Base-by-base conservation (phyloP, 208 protist genomes). In the Leishmania tarentolae region DNA sequence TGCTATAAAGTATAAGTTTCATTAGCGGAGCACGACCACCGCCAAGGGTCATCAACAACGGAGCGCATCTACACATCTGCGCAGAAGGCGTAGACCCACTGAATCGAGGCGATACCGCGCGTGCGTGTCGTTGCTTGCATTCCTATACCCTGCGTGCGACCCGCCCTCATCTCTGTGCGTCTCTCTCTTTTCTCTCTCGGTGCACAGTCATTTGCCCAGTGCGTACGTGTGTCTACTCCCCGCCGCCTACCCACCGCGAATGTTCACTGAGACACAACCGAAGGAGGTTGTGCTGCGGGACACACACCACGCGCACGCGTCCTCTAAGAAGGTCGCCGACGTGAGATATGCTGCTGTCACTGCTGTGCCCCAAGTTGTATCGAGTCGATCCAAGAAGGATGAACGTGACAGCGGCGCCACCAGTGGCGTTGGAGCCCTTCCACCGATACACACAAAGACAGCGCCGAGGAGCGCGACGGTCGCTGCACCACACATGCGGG, bases 181-280 rank as follows among this genome's bases (percentile, higher is more conserved):
- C 66, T 24, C 11, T 50, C 2, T 47, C 11, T 3, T 7, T 56
- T 6, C 19, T 9, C 35, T n/a, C 50, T n/a, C 1, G 46, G 6
- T 46, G 35, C 63, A 42, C 42, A 73, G 28, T 7, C 2, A n/a
- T 15, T 73, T 35, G 31, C 28, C n/a, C 68, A 37, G 44, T 50
- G 68, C 47, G 47, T 50, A 17, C 9, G 50, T 17, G 50, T 21
- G 50, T 53, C 15, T 53, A 11, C 24, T 3, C 44, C 50, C 28
- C 53, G 5, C 69, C n/a, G 4, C 69, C 69, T 13, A n/a, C 28
- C 21, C 21, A 7, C 69, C 13, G 44, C 44, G 24, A 35, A 79
- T 79, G 76, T 72, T 79, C 61, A 71, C 53, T 46, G 46, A 79
- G 19, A 79, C 76, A 28, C 44, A 79, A 44, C 76, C 63, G 19